Evolutionary conservation across 2,329 filamentous ascomycete species (phyloP).

Genomic region (Elsinoe ampelina): DNA sequence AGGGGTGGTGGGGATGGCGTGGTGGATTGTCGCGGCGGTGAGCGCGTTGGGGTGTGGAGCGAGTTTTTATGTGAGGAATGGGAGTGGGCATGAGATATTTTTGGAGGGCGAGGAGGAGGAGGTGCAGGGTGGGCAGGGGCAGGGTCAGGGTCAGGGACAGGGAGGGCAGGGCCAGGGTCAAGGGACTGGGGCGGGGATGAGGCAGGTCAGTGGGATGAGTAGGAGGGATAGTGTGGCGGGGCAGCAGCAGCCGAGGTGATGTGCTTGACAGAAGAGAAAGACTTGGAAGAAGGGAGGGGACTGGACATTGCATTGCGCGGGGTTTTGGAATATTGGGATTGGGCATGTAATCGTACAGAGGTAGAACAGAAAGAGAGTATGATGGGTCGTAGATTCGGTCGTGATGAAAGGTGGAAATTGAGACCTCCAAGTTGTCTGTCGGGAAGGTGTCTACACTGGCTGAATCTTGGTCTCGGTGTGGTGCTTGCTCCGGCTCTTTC

Average conservation of each 20-base stretch:
- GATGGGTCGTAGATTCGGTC: too few species aligned
- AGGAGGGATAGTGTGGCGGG: constrained; percentile 4
- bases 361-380: background rate
- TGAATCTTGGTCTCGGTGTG: too few species aligned
- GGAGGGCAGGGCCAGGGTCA: constrained; percentile 15
- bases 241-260: background rate
- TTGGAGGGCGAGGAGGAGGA: constrained; percentile 39
- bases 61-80: constrained; percentile 55
- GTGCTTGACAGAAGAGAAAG: background rate
- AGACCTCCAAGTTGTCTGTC: too few species aligned
- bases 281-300: background rate
- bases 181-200: background rate
- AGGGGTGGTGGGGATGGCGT: constrained; percentile 47
- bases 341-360: background rate
- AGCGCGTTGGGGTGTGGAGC: constrained; percentile 49
- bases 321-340: background rate
- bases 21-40: constrained; percentile 49
- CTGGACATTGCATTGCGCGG: background rate
- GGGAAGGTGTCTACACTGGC: too few species aligned
- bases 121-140: background rate
- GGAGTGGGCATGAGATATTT: constrained; percentile 52
- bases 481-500: too few species aligned
- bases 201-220: background rate
- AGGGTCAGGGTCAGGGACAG: constrained; percentile 18
- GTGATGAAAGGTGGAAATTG: too few species aligned